These are phyloP conservation scores for Stromatinia cepivora DNA, from an alignment of 2,329 filamentous ascomycete species.

Conservation along the genomic window DNA sequence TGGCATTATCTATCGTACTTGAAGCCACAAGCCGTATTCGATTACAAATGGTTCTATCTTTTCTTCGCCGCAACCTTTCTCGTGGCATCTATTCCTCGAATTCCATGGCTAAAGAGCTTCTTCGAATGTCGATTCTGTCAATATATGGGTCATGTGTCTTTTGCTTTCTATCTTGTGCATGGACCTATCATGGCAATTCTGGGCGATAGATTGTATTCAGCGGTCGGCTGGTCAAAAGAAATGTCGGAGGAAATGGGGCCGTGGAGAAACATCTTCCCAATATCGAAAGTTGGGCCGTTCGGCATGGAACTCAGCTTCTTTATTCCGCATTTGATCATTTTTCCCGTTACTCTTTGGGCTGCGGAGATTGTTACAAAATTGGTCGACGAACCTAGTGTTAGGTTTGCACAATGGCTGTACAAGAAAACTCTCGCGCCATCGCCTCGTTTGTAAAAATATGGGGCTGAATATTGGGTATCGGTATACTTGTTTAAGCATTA, in stretches of 20 bases:
- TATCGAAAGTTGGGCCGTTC: conserved; percentile 56
- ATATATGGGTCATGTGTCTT: conserved; percentile 63
- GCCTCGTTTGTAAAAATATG: conserved; percentile 11
- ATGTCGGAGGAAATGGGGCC: conserved; percentile 45
- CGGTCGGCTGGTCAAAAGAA: conserved; percentile 17
- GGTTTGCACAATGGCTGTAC: conserved; percentile 58
- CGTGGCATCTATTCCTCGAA: conserved; percentile 56
- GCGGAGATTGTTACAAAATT: conserved; percentile 57
- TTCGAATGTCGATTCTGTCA: conserved; percentile 61
- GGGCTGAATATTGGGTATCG: conserved; percentile 5
- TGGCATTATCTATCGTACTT: conserved; percentile 48
- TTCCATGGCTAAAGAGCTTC: conserved; percentile 57
- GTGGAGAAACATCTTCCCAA: conserved; percentile 57
- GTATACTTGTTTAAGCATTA: background rate
- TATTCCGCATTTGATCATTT: conserved; percentile 57
- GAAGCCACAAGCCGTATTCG: conserved; percentile 65
- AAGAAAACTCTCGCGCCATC: conserved; percentile 43
- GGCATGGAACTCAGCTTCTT: conserved; percentile 63
- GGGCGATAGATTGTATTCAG: conserved; percentile 21
- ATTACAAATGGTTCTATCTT: conserved; percentile 68
- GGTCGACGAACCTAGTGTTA: conserved; percentile 62
- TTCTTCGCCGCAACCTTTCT: conserved; percentile 60
- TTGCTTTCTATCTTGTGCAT: conserved; percentile 63
- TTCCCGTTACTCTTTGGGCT: conserved; percentile 59
- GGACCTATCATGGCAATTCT: conserved; percentile 60